phyloP scores from a whole-genome alignment of 129 eudicot genomes.

The Artemisia annua region DNA sequence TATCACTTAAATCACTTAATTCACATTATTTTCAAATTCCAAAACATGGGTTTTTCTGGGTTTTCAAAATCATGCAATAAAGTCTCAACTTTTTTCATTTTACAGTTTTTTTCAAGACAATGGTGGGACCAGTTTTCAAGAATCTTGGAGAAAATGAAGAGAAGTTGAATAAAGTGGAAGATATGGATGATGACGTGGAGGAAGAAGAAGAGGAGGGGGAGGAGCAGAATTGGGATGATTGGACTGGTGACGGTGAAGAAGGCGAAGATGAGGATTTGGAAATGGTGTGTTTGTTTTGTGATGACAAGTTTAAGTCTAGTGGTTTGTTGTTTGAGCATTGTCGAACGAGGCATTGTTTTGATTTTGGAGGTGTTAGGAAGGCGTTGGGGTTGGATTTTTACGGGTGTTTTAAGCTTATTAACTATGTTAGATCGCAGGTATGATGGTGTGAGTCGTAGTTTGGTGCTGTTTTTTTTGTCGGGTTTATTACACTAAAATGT shows the following conservation, averaged over 20 bases:
- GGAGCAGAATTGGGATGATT: conserved; percentile 82
- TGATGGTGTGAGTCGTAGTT: too few species aligned
- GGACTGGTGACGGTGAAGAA: conserved; percentile 60
- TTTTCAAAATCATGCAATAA: too few species aligned
- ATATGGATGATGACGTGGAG: conserved; percentile 35
- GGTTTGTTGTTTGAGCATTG: conserved; percentile 63
- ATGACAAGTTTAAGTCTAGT: conserved; percentile 37
- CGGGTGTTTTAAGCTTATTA: conserved; percentile 75
- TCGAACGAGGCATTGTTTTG: conserved; percentile 42
- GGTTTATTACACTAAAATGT: too few species aligned
- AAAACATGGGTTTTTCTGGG: too few species aligned
- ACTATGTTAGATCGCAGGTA: conserved; percentile 80
- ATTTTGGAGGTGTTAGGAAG: conserved; percentile 53
- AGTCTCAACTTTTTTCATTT: neutral
- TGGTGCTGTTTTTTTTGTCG: too few species aligned
- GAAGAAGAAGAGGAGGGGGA: conserved; percentile 37
- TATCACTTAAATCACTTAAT: too few species aligned
- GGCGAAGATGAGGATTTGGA: conserved; percentile 43
- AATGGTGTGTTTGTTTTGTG: conserved; percentile 75
- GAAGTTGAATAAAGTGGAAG: conserved; percentile 27
- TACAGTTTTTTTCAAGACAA: conserved; percentile 1
- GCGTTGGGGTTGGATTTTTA: conserved; percentile 61
- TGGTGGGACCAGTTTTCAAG: conserved; percentile 42
- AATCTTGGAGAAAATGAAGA: conserved; percentile 32
- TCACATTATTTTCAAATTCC: too few species aligned